Evolutionary conservation across 2,329 filamentous ascomycete species (phyloP), one percentile per base, ranked within the genome.

Genomic region (Colletotrichum sublineola): DNA sequence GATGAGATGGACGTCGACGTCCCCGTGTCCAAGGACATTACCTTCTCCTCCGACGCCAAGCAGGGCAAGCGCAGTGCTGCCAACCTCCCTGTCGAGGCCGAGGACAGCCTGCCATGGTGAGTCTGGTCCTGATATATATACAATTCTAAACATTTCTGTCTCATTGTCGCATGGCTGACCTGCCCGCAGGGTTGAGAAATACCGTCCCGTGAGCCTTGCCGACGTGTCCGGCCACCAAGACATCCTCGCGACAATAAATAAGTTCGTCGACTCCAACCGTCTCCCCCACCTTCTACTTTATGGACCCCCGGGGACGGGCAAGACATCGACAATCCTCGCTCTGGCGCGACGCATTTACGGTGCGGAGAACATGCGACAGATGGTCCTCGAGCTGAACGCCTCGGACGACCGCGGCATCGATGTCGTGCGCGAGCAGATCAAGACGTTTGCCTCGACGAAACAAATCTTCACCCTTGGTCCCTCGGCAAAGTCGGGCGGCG

Each of bases 331-430:
- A 2, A 94, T 98, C 74, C 90, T 99, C 52, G 96, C 96, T 0
- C 91, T 99, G 53, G 95, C 96, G 44, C 90, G 96, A 65, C 91
- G 94, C 73, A 98, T 99, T 82, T 99, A 99, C 80, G 96, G 96
- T 65, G 84, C 87, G 71, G 92, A 94, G 75, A 98, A 98, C 82
- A 93, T 98, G 91, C 92, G 96, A 24, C 96, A 99, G 83, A 98
- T 99, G 95, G 96, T 99, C 24, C 89, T 99, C 44, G 96, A 99
- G 83, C 90, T 99, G 75, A 99, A 99, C 81, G 96, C 96, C 52
- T 97, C 95, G 61, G 96, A 99, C 80, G 96, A 99, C 82, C 90
- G 96, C 82, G 96, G 96, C 79, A 99, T 99, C 81, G 96, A 99
- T 76, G 96, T 99, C 2, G 96, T 99, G 68, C 90, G 95, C 76